Conservation (phyloP, 495 filamentous ascomycete genomes). For the Penicillium diatomitis region DNA sequence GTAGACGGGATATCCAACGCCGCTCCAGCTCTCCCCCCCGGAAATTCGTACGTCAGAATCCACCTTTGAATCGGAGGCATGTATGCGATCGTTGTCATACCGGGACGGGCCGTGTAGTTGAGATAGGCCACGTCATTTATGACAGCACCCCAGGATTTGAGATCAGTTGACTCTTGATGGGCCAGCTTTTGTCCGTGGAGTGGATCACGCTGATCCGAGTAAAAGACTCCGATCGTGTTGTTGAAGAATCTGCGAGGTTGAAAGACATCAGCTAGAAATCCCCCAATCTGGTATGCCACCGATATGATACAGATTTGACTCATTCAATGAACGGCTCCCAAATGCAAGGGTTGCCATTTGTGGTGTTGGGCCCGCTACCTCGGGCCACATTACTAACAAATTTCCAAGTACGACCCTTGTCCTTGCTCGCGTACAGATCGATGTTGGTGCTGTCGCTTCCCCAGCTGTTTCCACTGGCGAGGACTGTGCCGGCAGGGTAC, state of each 20-base stretch:
- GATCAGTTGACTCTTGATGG: constrained; percentile 45
- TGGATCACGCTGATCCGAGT: constrained; percentile 55
- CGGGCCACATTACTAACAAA: background rate
- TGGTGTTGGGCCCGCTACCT: background rate
- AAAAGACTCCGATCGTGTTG: constrained; percentile 45
- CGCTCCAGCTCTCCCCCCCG: constrained; percentile 17
- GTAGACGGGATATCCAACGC: constrained; percentile 35
- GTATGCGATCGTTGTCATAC: constrained; percentile 49
- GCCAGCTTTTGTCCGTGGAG: constrained; percentile 52
- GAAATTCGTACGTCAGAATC: constrained; percentile 50
- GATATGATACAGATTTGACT: background rate
- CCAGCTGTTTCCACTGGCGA: constrained; percentile 21
- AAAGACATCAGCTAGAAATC: background rate
- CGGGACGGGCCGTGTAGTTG: constrained; percentile 47
- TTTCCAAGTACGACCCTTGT: constrained; percentile 13
- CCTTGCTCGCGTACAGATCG: constrained; percentile 50
- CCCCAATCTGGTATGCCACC: background rate
- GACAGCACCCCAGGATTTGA: constrained; percentile 40
- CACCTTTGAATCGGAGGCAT: constrained; percentile 42
- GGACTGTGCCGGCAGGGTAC: background rate
- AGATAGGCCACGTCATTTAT: constrained; percentile 49
- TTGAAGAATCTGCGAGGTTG: constrained; percentile 14
- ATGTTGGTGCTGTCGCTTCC: constrained; percentile 52
- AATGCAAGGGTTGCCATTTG: background rate
- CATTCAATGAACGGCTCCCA: background rate